Percentiles rank a stretch among this genome's conserved stretches.
Evolutionary conservation across 371 early-diverging fungal species (phyloP).

Genomic region (Mucor mucedo): DNA sequence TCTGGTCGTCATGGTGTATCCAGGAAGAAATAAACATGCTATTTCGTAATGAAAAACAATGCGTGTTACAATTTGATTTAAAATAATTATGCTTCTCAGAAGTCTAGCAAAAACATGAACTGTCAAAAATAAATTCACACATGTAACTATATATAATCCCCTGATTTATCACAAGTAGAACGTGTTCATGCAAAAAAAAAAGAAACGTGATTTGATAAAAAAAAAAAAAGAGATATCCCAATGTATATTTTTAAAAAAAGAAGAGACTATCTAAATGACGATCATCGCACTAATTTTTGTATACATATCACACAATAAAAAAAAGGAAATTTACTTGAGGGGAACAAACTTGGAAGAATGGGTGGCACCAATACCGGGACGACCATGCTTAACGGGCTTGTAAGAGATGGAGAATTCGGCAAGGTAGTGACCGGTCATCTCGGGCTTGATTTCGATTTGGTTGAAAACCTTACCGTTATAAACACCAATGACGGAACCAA

Average conservation of each 20-base stretch:
- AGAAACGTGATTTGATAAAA: too few relatives aligned
- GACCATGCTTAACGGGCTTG: constrained; percentile 99
- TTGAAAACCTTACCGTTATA: constrained; percentile 99
- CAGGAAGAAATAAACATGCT: constrained; percentile 87
- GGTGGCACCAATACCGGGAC: constrained; percentile 99
- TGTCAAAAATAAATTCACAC: too few relatives aligned
- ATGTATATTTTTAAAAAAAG: too few relatives aligned
- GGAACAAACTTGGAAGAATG: constrained; percentile 72
- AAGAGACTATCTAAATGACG: too few relatives aligned
- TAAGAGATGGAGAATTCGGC: constrained; percentile 96
- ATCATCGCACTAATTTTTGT: too few relatives aligned
- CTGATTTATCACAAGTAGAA: too few relatives aligned
- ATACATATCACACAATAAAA: not conserved
- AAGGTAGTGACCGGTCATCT: constrained; percentile 99
- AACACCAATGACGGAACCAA: constrained; percentile 97
- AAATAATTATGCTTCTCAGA: not conserved
- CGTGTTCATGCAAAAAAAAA: too few relatives aligned
- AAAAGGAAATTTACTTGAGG: constrained; percentile 27
- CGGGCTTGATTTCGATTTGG: constrained; percentile 99
- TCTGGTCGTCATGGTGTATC: constrained; percentile 98
- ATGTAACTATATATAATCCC: too few relatives aligned
- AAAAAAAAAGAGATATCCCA: too few relatives aligned
- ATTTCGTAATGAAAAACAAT: not conserved
- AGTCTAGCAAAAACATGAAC: not conserved
- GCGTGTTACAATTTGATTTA: not conserved